These are phyloP conservation scores for Coemansia sp. DNA, from an alignment of 192 early-diverging fungal genomes.

Conservation along the genomic window DNA sequence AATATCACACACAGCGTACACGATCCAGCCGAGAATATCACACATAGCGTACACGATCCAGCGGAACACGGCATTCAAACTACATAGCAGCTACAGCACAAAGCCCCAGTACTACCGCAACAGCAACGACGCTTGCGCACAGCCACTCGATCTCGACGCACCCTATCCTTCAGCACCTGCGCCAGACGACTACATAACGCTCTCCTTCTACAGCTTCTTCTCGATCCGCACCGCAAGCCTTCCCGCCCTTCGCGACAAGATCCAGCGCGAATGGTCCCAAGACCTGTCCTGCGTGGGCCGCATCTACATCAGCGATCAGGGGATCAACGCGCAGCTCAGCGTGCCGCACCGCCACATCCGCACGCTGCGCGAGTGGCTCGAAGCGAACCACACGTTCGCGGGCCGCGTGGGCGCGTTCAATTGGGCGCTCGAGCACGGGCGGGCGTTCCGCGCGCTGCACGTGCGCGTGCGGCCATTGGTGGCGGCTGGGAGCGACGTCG, in stretches of 20 bases:
- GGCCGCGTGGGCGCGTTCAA: conserved; percentile 56
- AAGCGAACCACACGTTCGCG: conserved; percentile 28
- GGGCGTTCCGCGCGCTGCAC: conserved; percentile 63
- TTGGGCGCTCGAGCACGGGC: conserved; percentile 60
- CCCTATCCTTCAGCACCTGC: conserved; percentile 34
- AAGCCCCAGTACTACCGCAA: neutral
- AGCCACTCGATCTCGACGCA: conserved; percentile 31
- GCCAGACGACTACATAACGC: conserved; percentile 32
- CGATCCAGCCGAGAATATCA: too few species aligned
- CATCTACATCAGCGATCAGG: conserved; percentile 71
- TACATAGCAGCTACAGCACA: too few species aligned
- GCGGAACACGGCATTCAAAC: too few species aligned
- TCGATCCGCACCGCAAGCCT: conserved; percentile 1
- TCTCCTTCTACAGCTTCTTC: conserved; percentile 52
- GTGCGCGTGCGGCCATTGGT: conserved; percentile 68
- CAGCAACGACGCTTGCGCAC: neutral
- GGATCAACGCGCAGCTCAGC: conserved; percentile 79
- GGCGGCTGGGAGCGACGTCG: conserved; percentile 54
- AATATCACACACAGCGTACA: too few species aligned
- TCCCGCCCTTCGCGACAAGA: too few species aligned
- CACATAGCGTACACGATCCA: too few species aligned
- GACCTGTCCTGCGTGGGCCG: conserved; percentile 70
- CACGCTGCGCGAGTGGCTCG: conserved; percentile 56
- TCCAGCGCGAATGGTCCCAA: too few species aligned
- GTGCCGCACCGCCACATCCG: conserved; percentile 57